These are phyloP conservation scores for Trametes punicea DNA, from an alignment of 768 basidiomycete species.

Conservation along the genomic window DNA sequence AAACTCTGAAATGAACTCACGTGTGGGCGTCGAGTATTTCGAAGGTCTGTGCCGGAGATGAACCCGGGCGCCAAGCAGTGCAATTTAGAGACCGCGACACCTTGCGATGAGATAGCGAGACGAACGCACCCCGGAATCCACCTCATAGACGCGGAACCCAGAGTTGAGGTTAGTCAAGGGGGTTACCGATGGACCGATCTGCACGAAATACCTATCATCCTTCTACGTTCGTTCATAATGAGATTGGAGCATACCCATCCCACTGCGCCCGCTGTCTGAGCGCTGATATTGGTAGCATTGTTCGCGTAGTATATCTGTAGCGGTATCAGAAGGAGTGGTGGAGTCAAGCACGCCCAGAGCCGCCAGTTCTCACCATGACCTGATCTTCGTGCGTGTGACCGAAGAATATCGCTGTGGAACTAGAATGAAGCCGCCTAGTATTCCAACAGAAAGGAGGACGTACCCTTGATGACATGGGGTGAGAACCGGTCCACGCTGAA, in stretches of 20 bases:
- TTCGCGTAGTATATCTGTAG: slow-evolving; percentile 67
- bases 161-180: slow-evolving; percentile 70
- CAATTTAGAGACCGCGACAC: no score
- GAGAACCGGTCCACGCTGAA: slow-evolving; percentile 71
- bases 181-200: slow-evolving; percentile 71
- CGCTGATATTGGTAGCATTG: slow-evolving; percentile 60
- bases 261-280: slow-evolving; percentile 52
- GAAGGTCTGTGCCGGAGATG: slow-evolving; percentile 50
- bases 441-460: slow-evolving; percentile 26
- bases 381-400: slow-evolving; percentile 79
- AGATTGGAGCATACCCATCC: slow-evolving; percentile 42
- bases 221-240: background rate
- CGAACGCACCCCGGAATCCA: slow-evolving; percentile 59
- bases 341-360: background rate
- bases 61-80: no score
- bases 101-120: background rate
- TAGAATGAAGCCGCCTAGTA: background rate
- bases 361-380: slow-evolving; percentile 42
- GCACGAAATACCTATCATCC: background rate
- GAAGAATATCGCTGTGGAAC: slow-evolving; percentile 60
- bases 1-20: slow-evolving; percentile 36
- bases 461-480: slow-evolving; percentile 74
- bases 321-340: background rate
- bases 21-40: slow-evolving; percentile 78
- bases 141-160: slow-evolving; percentile 72